Conservation (phyloP, 208 protist species). For the Trypanosoma conorhini region DNA sequence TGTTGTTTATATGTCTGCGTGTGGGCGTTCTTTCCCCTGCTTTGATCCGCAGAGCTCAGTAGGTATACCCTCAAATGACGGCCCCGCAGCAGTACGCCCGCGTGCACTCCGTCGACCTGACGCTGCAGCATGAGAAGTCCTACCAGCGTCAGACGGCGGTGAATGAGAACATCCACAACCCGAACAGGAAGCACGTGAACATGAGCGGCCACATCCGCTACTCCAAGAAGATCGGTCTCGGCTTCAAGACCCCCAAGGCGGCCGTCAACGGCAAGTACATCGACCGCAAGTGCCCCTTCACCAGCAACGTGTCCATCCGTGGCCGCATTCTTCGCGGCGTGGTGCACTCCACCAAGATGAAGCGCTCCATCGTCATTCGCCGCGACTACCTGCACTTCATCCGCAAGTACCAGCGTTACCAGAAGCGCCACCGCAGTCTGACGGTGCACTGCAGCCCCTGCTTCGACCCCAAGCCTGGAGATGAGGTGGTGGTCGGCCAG, state of each 20-base stretch:
- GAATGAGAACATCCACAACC: constrained; percentile 88
- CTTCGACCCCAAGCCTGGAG: constrained; percentile 98
- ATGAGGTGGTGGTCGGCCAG: constrained; percentile 99
- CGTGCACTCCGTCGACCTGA: constrained; percentile 72
- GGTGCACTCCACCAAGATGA: constrained; percentile 99
- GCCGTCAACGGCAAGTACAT: constrained; percentile 99
- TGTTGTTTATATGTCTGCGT: constrained; percentile 2
- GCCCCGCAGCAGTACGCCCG: constrained; percentile 61
- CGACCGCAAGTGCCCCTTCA: constrained; percentile 99
- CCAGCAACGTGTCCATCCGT: constrained; percentile 99
- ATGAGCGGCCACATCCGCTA: constrained; percentile 92
- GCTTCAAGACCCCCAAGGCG: constrained; percentile 98
- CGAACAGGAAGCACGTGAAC: constrained; percentile 53
- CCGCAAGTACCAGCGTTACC: constrained; percentile 99
- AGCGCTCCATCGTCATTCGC: constrained; percentile 98
- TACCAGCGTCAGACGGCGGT: constrained; percentile 93
- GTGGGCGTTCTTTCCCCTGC: constrained; percentile 12
- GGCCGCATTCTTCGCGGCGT: constrained; percentile 98
- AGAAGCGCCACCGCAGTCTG: constrained; percentile 99
- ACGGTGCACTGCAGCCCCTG: constrained; percentile 98
- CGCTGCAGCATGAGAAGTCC: constrained; percentile 91
- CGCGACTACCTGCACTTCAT: constrained; percentile 99
- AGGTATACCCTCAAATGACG: constrained; percentile 16
- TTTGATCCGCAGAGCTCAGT: constrained; percentile 23
- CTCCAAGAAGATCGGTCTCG: constrained; percentile 97